Percentiles rank a stretch among this genome's conserved stretches.
Evolutionary conservation across 257 asterid genomes (phyloP).

Genomic region (Solanum chilense): DNA sequence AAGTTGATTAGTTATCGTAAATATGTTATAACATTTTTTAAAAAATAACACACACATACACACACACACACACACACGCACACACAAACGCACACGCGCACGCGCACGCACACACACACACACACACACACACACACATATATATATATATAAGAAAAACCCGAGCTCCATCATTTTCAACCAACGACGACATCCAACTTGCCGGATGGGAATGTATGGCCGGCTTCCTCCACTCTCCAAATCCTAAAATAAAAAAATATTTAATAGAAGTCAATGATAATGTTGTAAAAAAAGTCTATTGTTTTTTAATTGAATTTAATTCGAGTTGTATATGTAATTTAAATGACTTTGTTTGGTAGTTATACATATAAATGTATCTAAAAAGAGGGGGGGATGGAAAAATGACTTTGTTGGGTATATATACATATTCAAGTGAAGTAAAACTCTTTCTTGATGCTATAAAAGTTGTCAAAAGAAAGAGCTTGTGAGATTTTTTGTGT

Average conservation of each 20-base stretch:
- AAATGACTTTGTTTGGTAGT: neutral
- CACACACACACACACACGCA: no score
- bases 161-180: neutral
- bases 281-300: neutral
- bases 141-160: neutral
- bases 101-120: no score
- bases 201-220: neutral
- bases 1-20: neutral
- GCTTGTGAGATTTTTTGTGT: neutral
- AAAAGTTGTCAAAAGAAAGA: conserved; percentile 6
- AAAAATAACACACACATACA: no score
- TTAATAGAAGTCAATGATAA: neutral
- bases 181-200: neutral
- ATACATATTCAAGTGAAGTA: neutral
- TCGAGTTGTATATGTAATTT: no score
- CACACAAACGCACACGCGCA: no score
- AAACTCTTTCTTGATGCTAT: neutral
- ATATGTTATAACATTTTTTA: neutral
- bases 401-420: neutral
- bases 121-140: no score
- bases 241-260: neutral
- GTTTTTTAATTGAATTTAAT: neutral
- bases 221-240: neutral
- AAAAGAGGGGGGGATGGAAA: neutral
- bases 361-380: neutral